phyloP scores from a whole-genome alignment of 1,284 basidiomycete species.

The Vanrija sp. region DNA sequence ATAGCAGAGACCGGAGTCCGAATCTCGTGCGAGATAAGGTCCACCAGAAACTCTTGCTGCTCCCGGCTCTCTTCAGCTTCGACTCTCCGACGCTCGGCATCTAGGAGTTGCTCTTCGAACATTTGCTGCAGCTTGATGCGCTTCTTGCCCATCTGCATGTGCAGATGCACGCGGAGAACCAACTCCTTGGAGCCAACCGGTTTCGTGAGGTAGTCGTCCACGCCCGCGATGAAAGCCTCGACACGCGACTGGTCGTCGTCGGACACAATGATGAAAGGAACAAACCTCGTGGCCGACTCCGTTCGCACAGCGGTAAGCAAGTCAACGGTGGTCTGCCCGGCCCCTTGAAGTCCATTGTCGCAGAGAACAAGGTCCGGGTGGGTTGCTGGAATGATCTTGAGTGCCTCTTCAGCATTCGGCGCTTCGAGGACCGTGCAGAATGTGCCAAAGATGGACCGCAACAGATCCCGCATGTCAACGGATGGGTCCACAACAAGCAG shows the following conservation, averaged over 20 bases:
- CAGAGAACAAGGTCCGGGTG: constrained; percentile 20
- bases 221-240: constrained; percentile 35
- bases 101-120: constrained; percentile 19
- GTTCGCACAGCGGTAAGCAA: constrained; percentile 7
- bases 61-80: constrained; percentile 23
- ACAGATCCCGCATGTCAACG: constrained; percentile 21
- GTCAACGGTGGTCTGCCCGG: constrained; percentile 30
- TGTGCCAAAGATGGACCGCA: constrained; percentile 27
- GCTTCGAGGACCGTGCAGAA: constrained; percentile 36
- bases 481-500: constrained; percentile 41
- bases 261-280: constrained; percentile 15
- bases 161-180: constrained; percentile 36
- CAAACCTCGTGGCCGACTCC: constrained; percentile 2
- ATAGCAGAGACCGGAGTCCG: constrained; percentile 25
- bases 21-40: constrained; percentile 29
- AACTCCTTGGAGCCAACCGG: constrained; percentile 36
- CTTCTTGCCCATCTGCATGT: constrained; percentile 25
- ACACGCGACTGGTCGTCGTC: constrained; percentile 19
- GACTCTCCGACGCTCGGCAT: constrained; percentile 17
- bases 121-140: constrained; percentile 16
- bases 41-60: constrained; percentile 28
- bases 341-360: constrained; percentile 17
- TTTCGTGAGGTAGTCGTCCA: constrained; percentile 33
- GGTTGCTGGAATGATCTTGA: constrained; percentile 25
- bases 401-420: constrained; percentile 38